Base-by-base conservation (phyloP, 306 rosid species). In the Casuarina cunninghamiana region DNA sequence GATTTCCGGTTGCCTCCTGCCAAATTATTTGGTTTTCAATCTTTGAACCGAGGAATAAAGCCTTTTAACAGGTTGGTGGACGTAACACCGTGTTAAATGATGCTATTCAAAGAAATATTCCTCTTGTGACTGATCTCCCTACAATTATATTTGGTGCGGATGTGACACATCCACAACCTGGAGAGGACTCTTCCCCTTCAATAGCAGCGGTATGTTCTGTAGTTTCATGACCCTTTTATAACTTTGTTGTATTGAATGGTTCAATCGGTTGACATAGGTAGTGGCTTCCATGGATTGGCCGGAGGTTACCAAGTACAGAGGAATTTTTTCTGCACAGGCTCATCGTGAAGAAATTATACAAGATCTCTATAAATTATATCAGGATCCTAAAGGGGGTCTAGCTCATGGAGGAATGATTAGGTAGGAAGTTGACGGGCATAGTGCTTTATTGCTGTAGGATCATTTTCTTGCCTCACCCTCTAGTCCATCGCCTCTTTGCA, bases 201-300 rank as follows among this genome's bases (percentile, higher is more conserved):
- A 93, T 95, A 38, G 99, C 99, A 3, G 99, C 99, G 0, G 99
- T 92, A 86, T 75, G 86, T 53, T 65, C 9, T 49, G 62, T 16
- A 19, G 3, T 49, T 69, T 16, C 42, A 26, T 2, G 1, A 3
- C 6, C 4, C 0, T 3, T 12, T 42, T 19, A 9, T 69, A 10
- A 15, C 0, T 1, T 43, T 5, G 8, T 53, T 17, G 13, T 79
- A 37, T 8, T 65, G 7, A 37, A 61, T 43, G 51, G 32, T 75
- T 26, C 32, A 26, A 26, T 26, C 53, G 32, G 17, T 10, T 54
- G 15, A 39, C 42, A 26, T 72, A 92, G 98, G 98, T 95, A 0
- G 99, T 95, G 53, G 99, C 93, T 3, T 95, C 97, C 1, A 90
- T 90, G 93, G 99, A 95, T 78, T 95, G 99, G 99, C 99, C 99